A percentile compares a stretch with the other conserved stretches of the same genome.
phyloP scores from a whole-genome alignment of 139 green algal species.

The Micractinium sp. region DNA sequence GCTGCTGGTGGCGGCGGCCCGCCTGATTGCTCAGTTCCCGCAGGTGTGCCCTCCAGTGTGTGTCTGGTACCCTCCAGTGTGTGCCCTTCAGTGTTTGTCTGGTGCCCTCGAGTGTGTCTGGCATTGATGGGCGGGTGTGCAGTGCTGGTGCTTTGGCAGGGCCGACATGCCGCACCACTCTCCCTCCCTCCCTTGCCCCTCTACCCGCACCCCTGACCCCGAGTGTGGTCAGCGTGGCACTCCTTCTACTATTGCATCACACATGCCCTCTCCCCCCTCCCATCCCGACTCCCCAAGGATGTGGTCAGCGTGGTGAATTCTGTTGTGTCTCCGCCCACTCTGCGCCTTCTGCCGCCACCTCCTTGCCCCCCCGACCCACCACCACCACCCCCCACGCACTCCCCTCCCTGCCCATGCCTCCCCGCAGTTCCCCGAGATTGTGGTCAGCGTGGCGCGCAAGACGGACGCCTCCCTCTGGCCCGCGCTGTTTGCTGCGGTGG shows the following conservation, averaged over 20 bases:
- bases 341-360: too few species aligned
- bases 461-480: constrained; percentile 93
- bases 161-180: too few species aligned
- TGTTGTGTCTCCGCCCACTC: too few species aligned
- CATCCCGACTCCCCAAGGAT: too few species aligned
- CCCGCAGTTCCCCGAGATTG: constrained; percentile 71
- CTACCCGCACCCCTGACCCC: too few species aligned
- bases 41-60: constrained; percentile 30
- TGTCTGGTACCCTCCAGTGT: background rate
- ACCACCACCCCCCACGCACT: background rate
- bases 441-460: constrained; percentile 95
- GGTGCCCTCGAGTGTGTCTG: background rate
- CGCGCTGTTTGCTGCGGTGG: constrained; percentile 89
- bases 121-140: too few species aligned
- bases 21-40: constrained; percentile 84
- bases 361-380: too few species aligned
- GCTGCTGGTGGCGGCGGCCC: constrained; percentile 74
- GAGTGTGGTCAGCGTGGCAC: too few species aligned
- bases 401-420: background rate
- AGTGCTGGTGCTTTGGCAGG: too few species aligned
- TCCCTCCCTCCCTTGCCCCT: too few species aligned
- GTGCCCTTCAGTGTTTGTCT: background rate
- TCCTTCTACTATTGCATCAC: too few species aligned
- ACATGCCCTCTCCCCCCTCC: background rate
- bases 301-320: too few species aligned